Conservation (phyloP, 805 yeast genomes). For the Wickerhamomyces xylosicus region DNA sequence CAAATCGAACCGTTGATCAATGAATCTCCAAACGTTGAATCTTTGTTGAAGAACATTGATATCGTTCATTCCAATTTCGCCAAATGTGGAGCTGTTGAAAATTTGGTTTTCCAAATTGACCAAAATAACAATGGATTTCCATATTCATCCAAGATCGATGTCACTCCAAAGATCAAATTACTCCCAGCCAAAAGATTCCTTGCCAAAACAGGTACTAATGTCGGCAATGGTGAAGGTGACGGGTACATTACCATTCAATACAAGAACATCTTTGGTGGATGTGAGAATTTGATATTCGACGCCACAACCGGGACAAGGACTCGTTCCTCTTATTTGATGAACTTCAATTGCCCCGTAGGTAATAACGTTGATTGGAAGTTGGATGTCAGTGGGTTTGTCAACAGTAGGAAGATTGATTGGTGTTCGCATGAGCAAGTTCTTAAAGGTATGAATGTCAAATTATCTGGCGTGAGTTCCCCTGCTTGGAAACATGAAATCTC, state of each 20-base stretch:
- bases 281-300: conserved; percentile 46
- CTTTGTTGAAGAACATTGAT: conserved; percentile 32
- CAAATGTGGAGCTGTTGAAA: conserved; percentile 32
- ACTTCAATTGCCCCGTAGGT: conserved; percentile 39
- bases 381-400: conserved; percentile 40
- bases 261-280: conserved; percentile 57
- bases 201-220: conserved; percentile 89
- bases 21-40: conserved; percentile 28
- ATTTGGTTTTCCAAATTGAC: conserved; percentile 27
- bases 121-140: too few species aligned
- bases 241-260: conserved; percentile 76
- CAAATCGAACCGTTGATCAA: conserved; percentile 38
- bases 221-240: conserved; percentile 95
- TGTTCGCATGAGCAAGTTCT: conserved; percentile 43
- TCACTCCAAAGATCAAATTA: conserved; percentile 22
- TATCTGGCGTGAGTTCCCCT: conserved; percentile 12
- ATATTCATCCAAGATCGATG: conserved; percentile 10
- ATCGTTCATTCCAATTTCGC: conserved; percentile 30
- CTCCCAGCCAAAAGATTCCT: conserved; percentile 58
- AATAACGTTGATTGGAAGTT: conserved; percentile 40
- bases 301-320: conserved; percentile 54
- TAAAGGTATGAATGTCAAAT: conserved; percentile 31
- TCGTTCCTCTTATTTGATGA: conserved; percentile 41
- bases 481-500: conserved; percentile 39
- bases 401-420: conserved; percentile 41